Percentiles rank a stretch among this genome's conserved stretches.
Evolutionary conservation across 140 eudicot genomes (phyloP).

Genomic region (Anethum foeniculum): DNA sequence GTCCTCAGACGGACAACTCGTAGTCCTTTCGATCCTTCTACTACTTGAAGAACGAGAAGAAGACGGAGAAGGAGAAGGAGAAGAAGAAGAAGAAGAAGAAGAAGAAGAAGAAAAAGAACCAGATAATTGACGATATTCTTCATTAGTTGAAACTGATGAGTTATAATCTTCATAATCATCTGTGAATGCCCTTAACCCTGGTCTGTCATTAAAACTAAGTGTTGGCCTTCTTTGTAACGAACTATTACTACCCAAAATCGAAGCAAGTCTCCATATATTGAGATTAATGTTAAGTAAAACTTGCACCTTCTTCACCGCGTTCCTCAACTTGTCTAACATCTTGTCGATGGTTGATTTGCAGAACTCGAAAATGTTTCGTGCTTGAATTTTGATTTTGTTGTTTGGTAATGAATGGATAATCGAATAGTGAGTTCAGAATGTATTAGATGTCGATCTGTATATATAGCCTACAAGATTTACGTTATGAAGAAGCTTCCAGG

Average conservation of each 20-base stretch:
- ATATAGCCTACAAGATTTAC: neutral
- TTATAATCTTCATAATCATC: constrained; percentile 15
- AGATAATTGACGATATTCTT: neutral
- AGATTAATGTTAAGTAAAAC: constrained; percentile 38
- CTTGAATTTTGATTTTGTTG: neutral
- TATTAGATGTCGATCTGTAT: neutral
- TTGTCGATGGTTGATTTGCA: neutral
- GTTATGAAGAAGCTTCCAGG: neutral
- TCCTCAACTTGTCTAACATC: constrained; percentile 35
- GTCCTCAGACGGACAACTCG: constrained; percentile 49
- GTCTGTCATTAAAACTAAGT: constrained; percentile 44
- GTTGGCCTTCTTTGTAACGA: neutral
- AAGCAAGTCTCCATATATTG: constrained; percentile 39
- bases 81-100: neutral
- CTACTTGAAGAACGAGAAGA: neutral
- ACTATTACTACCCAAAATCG: constrained; percentile 8
- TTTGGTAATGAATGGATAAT: neutral
- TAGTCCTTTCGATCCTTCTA: constrained; percentile 22
- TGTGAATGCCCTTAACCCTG: constrained; percentile 33
- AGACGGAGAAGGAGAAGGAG: neutral
- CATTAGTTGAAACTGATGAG: neutral
- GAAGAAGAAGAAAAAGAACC: neutral
- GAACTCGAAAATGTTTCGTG: neutral
- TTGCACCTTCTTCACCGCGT: constrained; percentile 48
- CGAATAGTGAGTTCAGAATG: neutral